Percentiles rank a stretch among this genome's conserved stretches.
These are phyloP conservation scores for Diplosphaera chodatii DNA, from an alignment of 139 green algal species.

Conservation along the genomic window DNA sequence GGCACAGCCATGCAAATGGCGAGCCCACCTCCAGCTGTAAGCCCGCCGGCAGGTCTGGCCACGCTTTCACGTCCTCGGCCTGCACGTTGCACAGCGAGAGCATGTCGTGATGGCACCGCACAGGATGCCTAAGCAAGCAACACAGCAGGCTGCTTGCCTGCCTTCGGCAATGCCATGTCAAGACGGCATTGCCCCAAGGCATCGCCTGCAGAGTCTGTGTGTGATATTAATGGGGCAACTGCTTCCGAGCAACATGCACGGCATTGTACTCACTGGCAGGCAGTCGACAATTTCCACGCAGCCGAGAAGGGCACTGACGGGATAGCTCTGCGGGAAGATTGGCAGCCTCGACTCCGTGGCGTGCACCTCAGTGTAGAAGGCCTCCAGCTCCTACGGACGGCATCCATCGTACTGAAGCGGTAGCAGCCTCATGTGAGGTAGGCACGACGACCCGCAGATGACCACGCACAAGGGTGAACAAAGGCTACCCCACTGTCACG, in stretches of 20 bases:
- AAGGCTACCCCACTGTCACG: too few relatives aligned
- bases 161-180: too few relatives aligned
- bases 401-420: too few relatives aligned
- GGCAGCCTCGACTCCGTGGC: slow-evolving; percentile 13
- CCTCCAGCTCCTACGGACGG: slow-evolving; percentile 27
- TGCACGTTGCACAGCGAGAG: not conserved
- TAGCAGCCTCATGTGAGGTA: too few relatives aligned
- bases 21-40: slow-evolving; percentile 29
- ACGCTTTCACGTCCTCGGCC: slow-evolving; percentile 23
- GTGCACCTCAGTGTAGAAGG: slow-evolving; percentile 33
- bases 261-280: slow-evolving; percentile 7
- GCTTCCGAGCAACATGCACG: not conserved
- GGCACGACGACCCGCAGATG: too few relatives aligned
- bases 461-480: too few relatives aligned
- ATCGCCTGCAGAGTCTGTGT: too few relatives aligned
- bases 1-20: slow-evolving; percentile 40
- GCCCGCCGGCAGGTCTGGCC: slow-evolving; percentile 20
- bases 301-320: slow-evolving; percentile 41
- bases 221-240: not conserved
- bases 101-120: not conserved
- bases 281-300: slow-evolving; percentile 47
- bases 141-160: too few relatives aligned
- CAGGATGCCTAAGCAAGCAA: not conserved
- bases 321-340: slow-evolving; percentile 30
- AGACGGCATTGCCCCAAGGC: too few relatives aligned